Conservation (phyloP, 495 filamentous ascomycete species). For the Aspergillus leporis region DNA sequence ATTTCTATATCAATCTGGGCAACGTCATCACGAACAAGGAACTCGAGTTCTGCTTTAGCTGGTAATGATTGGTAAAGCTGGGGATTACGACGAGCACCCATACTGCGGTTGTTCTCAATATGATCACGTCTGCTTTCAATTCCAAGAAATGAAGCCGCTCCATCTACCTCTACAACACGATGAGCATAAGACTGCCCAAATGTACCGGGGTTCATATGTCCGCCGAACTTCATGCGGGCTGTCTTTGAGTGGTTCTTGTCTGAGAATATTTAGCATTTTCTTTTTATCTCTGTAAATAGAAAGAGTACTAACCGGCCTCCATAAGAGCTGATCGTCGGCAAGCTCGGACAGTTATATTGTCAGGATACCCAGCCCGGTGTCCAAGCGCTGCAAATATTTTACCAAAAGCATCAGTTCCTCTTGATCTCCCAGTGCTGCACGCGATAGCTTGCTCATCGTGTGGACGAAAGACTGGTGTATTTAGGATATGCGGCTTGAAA, state of each 20-base stretch:
- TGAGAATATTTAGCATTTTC: constrained; percentile 10
- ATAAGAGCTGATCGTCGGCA: constrained; percentile 19
- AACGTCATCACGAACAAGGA: constrained; percentile 13
- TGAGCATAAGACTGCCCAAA: constrained; percentile 16
- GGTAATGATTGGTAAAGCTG: constrained; percentile 13
- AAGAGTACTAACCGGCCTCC: constrained; percentile 13
- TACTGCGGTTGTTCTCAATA: constrained; percentile 20
- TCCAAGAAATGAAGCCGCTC: constrained; percentile 14
- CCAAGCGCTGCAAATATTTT: constrained; percentile 16
- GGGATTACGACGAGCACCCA: constrained; percentile 12
- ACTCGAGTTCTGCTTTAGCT: constrained; percentile 17
- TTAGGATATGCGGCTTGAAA: constrained; percentile 4
- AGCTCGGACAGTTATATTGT: constrained; percentile 15
- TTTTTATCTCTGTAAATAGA: neutral
- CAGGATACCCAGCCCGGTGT: constrained; percentile 11
- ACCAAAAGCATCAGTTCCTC: constrained; percentile 18
- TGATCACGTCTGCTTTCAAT: constrained; percentile 13
- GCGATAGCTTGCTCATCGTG: constrained; percentile 1
- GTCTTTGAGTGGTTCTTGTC: constrained; percentile 13
- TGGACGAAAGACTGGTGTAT: constrained; percentile 15
- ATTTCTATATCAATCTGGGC: constrained; percentile 5
- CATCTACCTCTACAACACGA: constrained; percentile 17
- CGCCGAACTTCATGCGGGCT: constrained; percentile 16
- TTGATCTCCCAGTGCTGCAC: constrained; percentile 6
- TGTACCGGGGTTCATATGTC: constrained; percentile 9